These are phyloP conservation scores for Plasmodium vivax DNA, from an alignment of 169 alveolate species.

Conservation along the genomic window DNA sequence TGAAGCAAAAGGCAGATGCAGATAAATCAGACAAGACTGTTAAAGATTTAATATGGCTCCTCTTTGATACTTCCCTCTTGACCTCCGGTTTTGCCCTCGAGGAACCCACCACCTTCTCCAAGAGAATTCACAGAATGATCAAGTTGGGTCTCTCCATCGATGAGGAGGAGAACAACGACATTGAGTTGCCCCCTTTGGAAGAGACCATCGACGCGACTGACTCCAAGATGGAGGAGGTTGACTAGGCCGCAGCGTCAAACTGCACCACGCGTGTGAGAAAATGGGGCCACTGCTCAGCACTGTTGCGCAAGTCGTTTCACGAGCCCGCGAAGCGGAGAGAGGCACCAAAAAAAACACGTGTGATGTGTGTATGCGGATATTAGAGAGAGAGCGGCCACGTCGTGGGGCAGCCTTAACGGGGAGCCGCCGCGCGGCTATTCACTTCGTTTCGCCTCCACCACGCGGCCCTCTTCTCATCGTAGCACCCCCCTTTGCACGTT, in stretches of 20 bases:
- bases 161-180: conserved; percentile 94
- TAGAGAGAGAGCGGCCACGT: background rate
- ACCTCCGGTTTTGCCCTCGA: conserved; percentile 99
- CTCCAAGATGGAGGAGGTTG: conserved; percentile 98
- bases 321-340: background rate
- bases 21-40: conserved; percentile 99
- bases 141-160: conserved; percentile 98
- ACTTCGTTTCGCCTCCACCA: background rate
- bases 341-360: background rate
- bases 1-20: conserved; percentile 95
- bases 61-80: conserved; percentile 98
- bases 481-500: background rate
- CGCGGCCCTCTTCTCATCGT: background rate
- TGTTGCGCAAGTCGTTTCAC: background rate
- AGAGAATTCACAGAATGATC: conserved; percentile 99
- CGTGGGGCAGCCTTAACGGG: background rate
- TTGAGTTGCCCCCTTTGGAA: conserved; percentile 92
- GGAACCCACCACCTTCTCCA: conserved; percentile 99
- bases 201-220: conserved; percentile 90
- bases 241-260: conserved; percentile 77
- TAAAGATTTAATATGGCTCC: conserved; percentile 98
- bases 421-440: background rate
- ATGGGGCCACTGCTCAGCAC: background rate
- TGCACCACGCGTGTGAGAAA: background rate
- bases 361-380: background rate